Evolutionary conservation across 2,329 filamentous ascomycete species (phyloP).

Genomic region (Phyllosticta ampelicida): DNA sequence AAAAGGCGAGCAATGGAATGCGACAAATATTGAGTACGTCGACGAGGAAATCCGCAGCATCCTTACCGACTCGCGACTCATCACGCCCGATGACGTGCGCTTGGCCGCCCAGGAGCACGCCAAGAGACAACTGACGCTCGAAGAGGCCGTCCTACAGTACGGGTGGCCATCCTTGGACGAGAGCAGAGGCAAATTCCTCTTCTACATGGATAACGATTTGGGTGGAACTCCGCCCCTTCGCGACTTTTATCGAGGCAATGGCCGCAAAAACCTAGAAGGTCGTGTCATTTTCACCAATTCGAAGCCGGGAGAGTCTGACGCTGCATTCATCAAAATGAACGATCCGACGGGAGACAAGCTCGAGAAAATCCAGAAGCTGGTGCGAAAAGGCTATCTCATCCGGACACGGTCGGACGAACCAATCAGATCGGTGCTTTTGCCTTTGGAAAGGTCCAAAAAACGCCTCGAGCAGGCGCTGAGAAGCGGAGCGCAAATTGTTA

Average conservation of each 20-base stretch:
- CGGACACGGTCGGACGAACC: conserved; percentile 39
- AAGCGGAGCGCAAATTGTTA: conserved; percentile 41
- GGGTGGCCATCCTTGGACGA: conserved; percentile 41
- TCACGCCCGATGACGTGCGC: conserved; percentile 39
- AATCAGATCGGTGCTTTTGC: conserved; percentile 32
- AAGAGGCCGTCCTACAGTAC: conserved; percentile 34
- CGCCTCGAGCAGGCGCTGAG: conserved; percentile 28
- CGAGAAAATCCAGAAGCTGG: conserved; percentile 34
- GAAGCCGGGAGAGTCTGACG: conserved; percentile 34
- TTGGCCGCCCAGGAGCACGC: background rate
- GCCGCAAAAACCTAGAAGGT: conserved; percentile 30
- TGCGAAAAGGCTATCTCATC: conserved; percentile 39
- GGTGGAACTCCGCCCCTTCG: conserved; percentile 20
- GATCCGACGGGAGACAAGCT: conserved; percentile 28
- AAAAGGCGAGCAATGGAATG: conserved; percentile 34
- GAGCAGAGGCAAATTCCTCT: conserved; percentile 37
- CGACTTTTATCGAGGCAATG: conserved; percentile 28
- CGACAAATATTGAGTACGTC: conserved; percentile 32
- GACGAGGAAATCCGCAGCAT: conserved; percentile 39
- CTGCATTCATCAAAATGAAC: conserved; percentile 42
- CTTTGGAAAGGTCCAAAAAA: conserved; percentile 31
- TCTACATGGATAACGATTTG: conserved; percentile 42
- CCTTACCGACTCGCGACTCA: conserved; percentile 30
- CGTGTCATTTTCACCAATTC: conserved; percentile 41
- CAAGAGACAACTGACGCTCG: conserved; percentile 31